phyloP scores from a whole-genome alignment of 441 rosid genomes.

The Pelargonium cotyledonis region DNA sequence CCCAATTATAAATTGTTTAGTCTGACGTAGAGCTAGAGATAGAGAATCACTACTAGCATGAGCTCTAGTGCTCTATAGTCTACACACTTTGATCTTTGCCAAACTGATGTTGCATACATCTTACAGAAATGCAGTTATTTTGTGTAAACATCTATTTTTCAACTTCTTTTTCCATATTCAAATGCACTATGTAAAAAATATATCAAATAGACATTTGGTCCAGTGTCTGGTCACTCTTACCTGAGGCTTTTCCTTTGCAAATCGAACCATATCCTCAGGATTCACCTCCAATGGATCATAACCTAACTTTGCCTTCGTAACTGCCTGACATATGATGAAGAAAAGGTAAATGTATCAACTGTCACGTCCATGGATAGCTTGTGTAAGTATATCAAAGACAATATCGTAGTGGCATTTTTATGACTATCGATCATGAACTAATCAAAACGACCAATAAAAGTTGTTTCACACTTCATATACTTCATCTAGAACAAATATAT shows the following conservation, averaged over 20 bases:
- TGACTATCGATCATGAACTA: neutral
- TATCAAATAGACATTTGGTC: constrained; percentile 17
- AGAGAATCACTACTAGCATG: constrained; percentile 1
- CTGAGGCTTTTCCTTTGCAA: constrained; percentile 95
- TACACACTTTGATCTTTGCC: constrained; percentile 3
- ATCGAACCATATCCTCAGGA: constrained; percentile 98
- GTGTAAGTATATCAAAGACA: constrained; percentile 10
- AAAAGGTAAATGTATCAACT: constrained; percentile 15
- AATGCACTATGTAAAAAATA: constrained; percentile 14
- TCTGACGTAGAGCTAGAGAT: neutral
- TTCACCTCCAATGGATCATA: constrained; percentile 97
- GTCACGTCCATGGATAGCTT: neutral
- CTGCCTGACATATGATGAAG: constrained; percentile 59
- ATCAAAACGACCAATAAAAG: neutral
- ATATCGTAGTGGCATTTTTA: constrained; percentile 9
- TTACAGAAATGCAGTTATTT: neutral
- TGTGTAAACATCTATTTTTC: neutral
- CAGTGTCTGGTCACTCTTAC: constrained; percentile 34
- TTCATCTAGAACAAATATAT: neutral
- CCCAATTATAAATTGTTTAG: neutral
- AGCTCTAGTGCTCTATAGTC: neutral
- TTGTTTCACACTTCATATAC: neutral
- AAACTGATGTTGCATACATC: constrained; percentile 9
- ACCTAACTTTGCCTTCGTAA: constrained; percentile 93
- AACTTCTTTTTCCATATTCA: neutral